These are phyloP conservation scores for Raffaelea arxii DNA, from an alignment of 2,329 filamentous ascomycete species.

Conservation along the genomic window DNA sequence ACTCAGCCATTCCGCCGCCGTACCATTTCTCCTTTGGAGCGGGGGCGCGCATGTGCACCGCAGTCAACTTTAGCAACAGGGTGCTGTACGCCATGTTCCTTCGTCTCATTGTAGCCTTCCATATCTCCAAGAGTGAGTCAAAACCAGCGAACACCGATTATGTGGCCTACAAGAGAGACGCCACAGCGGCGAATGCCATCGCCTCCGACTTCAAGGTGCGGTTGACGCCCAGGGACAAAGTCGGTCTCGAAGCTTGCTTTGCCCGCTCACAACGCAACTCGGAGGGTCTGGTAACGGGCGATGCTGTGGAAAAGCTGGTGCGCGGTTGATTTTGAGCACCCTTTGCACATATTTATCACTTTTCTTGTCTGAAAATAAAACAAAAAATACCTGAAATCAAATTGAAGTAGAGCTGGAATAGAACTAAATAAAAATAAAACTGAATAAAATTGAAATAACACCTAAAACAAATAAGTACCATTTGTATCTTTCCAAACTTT, in stretches of 20 bases:
- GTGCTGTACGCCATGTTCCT: constrained; percentile 5
- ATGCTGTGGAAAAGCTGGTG: no score
- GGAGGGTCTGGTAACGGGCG: no score
- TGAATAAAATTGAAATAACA: no score
- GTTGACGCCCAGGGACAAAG: constrained; percentile 1
- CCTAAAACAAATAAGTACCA: no score
- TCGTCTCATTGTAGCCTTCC: constrained; percentile 3
- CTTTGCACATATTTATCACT: no score
- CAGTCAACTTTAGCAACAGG: constrained; percentile 3
- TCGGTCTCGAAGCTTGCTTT: no score
- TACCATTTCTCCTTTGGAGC: constrained; percentile 4
- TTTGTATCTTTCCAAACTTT: constrained; percentile 43
- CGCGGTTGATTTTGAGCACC: no score
- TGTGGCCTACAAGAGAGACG: constrained; percentile 3
- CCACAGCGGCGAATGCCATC: constrained; percentile 2
- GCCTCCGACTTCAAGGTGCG: background rate
- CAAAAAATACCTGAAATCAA: no score
- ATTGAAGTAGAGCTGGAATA: no score
- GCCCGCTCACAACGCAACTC: no score
- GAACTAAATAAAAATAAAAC: no score
- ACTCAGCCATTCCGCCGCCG: background rate
- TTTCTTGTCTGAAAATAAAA: no score
- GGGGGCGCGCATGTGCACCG: constrained; percentile 5
- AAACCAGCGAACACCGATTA: constrained; percentile 1
- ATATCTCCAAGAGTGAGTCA: background rate